These are phyloP conservation scores for Coniferiporia sulphurascens DNA, from an alignment of 1,284 basidiomycete species.

Conservation along the genomic window DNA sequence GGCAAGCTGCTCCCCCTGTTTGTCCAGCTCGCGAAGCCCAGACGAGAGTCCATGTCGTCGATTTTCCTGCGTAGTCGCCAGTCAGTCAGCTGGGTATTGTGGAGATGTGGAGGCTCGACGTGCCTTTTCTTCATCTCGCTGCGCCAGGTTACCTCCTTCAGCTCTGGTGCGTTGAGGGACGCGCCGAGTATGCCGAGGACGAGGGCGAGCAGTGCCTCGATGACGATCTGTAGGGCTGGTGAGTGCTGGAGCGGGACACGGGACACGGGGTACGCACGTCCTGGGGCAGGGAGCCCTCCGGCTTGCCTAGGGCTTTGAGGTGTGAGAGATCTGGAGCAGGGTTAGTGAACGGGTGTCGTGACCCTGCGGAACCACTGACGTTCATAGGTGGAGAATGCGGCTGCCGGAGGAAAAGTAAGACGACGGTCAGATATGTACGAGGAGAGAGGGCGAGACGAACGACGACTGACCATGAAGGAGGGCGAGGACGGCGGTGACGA, in stretches of 20 bases:
- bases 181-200: constrained; percentile 68
- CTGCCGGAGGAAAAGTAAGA: constrained; percentile 26
- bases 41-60: constrained; percentile 74
- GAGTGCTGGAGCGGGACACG: not conserved
- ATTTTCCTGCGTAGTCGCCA: constrained; percentile 46
- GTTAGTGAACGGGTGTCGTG: constrained; percentile 16
- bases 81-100: not conserved
- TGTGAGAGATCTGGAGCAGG: constrained; percentile 57
- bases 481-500: constrained; percentile 39
- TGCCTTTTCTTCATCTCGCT: constrained; percentile 84
- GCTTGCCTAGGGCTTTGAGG: constrained; percentile 66
- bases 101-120: constrained; percentile 10
- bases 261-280: constrained; percentile 42
- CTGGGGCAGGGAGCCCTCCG: constrained; percentile 57
- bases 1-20: constrained; percentile 47
- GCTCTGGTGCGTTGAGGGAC: constrained; percentile 56
- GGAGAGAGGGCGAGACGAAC: not conserved
- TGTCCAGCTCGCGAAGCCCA: constrained; percentile 65
- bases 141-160: constrained; percentile 84
- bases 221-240: constrained; percentile 49
- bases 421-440: not conserved
- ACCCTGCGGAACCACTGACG: constrained; percentile 38
- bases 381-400: constrained; percentile 57
- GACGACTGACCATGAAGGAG: constrained; percentile 46
- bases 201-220: constrained; percentile 65